These are phyloP conservation scores for Alternaria hordeiaustralica DNA, from an alignment of 2,329 filamentous ascomycete genomes.

Conservation along the genomic window DNA sequence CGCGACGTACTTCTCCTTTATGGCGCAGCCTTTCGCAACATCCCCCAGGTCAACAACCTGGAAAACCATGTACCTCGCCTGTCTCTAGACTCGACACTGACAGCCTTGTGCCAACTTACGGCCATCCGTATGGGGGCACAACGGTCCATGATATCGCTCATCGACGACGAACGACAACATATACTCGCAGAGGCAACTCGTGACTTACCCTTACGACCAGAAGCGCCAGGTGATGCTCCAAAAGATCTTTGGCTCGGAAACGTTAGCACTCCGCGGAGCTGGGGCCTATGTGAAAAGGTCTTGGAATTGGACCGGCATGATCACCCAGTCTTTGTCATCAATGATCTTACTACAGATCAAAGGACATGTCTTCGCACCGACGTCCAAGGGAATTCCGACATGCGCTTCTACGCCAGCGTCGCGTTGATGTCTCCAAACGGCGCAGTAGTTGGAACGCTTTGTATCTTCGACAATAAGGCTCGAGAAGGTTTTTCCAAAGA, in stretches of 20 bases:
- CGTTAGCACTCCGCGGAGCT: conserved; percentile 36
- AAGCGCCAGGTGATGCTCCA: conserved; percentile 7
- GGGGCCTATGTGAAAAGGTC: conserved; percentile 34
- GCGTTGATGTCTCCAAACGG: conserved; percentile 31
- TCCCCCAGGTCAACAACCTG: conserved; percentile 23
- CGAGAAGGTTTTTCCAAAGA: conserved; percentile 21
- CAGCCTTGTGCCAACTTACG: conserved; percentile 46
- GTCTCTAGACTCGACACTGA: conserved; percentile 39
- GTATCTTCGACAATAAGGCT: conserved; percentile 31
- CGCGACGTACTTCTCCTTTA: conserved; percentile 37
- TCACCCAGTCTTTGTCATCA: conserved; percentile 13
- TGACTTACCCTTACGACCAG: conserved; percentile 28
- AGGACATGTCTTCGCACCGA: neutral
- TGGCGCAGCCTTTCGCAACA: conserved; percentile 31
- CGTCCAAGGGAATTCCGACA: conserved; percentile 1
- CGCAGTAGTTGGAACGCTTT: conserved; percentile 32
- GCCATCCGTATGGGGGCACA: conserved; percentile 41
- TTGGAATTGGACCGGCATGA: conserved; percentile 9
- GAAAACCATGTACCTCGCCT: conserved; percentile 23
- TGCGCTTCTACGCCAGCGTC: conserved; percentile 39
- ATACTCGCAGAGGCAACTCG: conserved; percentile 50
- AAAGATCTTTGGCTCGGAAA: conserved; percentile 37
- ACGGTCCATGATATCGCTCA: conserved; percentile 46
- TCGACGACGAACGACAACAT: conserved; percentile 44
- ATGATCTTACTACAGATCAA: conserved; percentile 8